phyloP scores from a whole-genome alignment of 371 early-diverging fungal species.

The Rhizopus sp. region DNA sequence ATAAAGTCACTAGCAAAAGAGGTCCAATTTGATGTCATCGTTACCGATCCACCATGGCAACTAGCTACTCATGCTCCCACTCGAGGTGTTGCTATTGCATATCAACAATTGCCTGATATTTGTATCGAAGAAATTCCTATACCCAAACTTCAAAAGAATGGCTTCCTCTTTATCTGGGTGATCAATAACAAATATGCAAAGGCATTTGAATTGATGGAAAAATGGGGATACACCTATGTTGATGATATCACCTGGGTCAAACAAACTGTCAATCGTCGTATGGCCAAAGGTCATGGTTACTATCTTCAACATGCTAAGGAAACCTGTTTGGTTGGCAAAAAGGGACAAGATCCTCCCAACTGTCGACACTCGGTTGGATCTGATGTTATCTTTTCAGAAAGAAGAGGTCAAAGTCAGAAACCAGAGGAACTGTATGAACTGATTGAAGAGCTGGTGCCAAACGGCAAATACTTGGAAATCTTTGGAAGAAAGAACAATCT shows the following conservation, averaged over 20 bases:
- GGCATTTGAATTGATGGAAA: constrained; percentile 89
- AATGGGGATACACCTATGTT: constrained; percentile 92
- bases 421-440: constrained; percentile 92
- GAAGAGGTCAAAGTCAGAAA: constrained; percentile 94
- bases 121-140: constrained; percentile 92
- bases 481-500: constrained; percentile 95
- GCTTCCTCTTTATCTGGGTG: constrained; percentile 95
- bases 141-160: constrained; percentile 78
- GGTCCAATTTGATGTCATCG: constrained; percentile 89
- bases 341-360: constrained; percentile 79
- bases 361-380: constrained; percentile 79
- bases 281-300: constrained; percentile 96
- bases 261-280: constrained; percentile 90
- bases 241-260: constrained; percentile 97
- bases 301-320: constrained; percentile 96
- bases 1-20: constrained; percentile 69
- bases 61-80: constrained; percentile 94
- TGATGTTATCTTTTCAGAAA: constrained; percentile 90
- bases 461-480: constrained; percentile 88
- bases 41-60: constrained; percentile 97
- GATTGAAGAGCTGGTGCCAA: constrained; percentile 88
- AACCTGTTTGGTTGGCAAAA: constrained; percentile 90
- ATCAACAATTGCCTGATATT: constrained; percentile 91
- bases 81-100: constrained; percentile 92
- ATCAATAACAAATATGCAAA: constrained; percentile 95